Evolutionary conservation across 139 green algal species (phyloP), one percentile per base, ranked within the genome.

Genomic region (Chlamydomonas sphaeroides): DNA sequence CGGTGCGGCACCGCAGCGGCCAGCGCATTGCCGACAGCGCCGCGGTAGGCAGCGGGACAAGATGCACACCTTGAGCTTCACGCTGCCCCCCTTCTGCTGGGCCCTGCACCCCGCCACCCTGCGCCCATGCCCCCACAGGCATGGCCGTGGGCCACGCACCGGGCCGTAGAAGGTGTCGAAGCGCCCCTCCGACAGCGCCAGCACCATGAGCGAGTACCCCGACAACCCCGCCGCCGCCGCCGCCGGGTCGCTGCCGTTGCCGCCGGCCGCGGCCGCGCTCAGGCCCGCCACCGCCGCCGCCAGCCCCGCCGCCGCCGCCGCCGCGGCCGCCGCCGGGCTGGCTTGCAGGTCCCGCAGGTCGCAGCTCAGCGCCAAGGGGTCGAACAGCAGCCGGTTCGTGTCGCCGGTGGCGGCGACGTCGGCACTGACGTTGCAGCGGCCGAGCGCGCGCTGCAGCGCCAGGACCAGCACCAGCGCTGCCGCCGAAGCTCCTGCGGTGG

Each of bases 141-240:
- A n/a, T n/a, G n/a, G n/a, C n/a, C n/a, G n/a, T n/a, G n/a, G n/a
- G n/a, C n/a, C 39, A 38, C 61, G 30, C 35, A 72, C 75, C 75
- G 62, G 61, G 25, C 75, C 75, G 30, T 82, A 82, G 32, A 82
- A 82, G n/a, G 75, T 82, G 0, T 72, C 75, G 28, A 72, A 53
- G 33, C 32, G 41, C 5, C 26, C 8, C 75, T 49, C 32, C 42
- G 20, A 23, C 75, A 82, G 59, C 59, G 30, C 20, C 42, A 8
- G 21, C 42, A 72, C 36, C 42, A 82, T 21, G 62, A 82, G 75
- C 23, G 5, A 18, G 23, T 82, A 82, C 6, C 75, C 75, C 25
- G 59, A 73, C 30, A 62, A n/a, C n/a, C n/a, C n/a, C n/a, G n/a
- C n/a, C n/a, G n/a, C n/a, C n/a, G n/a, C n/a, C n/a, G n/a, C n/a